Percentiles rank a stretch among this genome's conserved stretches.
Conservation (phyloP, 129 eudicot species). For the Lactuca saligna region DNA sequence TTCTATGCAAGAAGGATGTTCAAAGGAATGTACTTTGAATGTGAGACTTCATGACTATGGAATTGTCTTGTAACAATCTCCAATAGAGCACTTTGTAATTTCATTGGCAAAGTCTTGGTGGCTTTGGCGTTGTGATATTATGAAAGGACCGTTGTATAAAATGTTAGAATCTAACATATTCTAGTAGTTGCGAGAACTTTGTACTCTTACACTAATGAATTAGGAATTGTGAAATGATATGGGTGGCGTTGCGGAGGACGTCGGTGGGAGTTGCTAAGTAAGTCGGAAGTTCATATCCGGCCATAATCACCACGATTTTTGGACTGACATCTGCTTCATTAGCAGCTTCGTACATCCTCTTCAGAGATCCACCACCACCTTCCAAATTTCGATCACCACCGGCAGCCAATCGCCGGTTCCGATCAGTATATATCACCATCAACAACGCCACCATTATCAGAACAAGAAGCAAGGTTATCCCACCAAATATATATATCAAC, state of each 20-base stretch:
- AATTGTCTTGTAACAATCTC: too few relatives aligned
- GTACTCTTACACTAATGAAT: too few relatives aligned
- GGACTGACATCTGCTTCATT: constrained; percentile 24
- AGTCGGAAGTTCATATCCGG: constrained; percentile 69
- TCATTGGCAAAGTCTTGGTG: too few relatives aligned
- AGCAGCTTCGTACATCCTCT: constrained; percentile 16
- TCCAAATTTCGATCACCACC: constrained; percentile 10
- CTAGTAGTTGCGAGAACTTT: too few relatives aligned
- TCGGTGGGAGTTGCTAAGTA: constrained; percentile 48
- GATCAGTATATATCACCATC: constrained; percentile 47
- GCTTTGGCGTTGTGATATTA: too few relatives aligned
- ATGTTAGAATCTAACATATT: too few relatives aligned
- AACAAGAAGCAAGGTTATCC: constrained; percentile 41
- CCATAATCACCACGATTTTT: constrained; percentile 58
- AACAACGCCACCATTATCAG: constrained; percentile 54
- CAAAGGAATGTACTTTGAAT: too few relatives aligned
- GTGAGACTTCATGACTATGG: too few relatives aligned
- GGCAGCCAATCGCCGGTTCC: constrained; percentile 9
- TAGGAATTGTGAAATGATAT: too few relatives aligned
- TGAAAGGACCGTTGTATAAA: too few relatives aligned
- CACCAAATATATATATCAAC: constrained; percentile 53
- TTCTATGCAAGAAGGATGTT: too few relatives aligned
- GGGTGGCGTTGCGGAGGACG: not conserved
- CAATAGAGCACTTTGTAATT: too few relatives aligned
- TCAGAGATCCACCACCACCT: constrained; percentile 11